Percentiles rank a stretch among this genome's conserved stretches.
Evolutionary conservation across 179 eudicot genomes (phyloP).

Genomic region (Silene vulgaris): DNA sequence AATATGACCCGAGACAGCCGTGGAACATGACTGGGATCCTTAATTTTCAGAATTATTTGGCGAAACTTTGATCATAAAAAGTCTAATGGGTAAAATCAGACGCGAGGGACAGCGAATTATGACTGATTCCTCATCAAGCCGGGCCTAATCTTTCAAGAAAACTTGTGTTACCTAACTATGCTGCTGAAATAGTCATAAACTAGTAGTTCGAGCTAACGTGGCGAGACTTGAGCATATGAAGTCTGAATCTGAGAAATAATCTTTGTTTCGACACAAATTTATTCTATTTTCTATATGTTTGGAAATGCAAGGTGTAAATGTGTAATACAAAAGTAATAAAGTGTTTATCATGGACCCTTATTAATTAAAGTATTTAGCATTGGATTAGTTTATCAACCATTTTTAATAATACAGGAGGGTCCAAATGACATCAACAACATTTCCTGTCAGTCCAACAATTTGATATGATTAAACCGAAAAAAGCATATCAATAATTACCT

Average conservation of each 20-base stretch:
- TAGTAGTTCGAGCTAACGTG: not conserved
- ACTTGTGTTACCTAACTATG: too few species aligned
- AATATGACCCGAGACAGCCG: too few species aligned
- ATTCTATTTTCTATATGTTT: not conserved
- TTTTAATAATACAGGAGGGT: not conserved
- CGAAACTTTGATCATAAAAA: too few species aligned
- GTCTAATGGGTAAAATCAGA: too few species aligned
- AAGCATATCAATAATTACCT: too few species aligned
- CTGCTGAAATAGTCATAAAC: too few species aligned
- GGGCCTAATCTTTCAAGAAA: too few species aligned
- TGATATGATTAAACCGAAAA: too few species aligned
- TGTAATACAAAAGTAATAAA: constrained; percentile 5
- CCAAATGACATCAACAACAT: constrained; percentile 16
- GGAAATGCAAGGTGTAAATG: not conserved
- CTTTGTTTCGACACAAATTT: not conserved
- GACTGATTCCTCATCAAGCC: too few species aligned
- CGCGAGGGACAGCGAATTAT: too few species aligned
- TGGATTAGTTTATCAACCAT: not conserved
- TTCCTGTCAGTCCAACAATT: not conserved
- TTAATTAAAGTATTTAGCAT: not conserved
- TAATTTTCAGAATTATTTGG: too few species aligned
- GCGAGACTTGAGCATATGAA: not conserved
- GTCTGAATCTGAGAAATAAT: not conserved
- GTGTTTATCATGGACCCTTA: constrained; percentile 11
- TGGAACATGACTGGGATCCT: too few species aligned